phyloP scores from a whole-genome alignment of 371 early-diverging fungal species.

The Chytridiales sp. region DNA sequence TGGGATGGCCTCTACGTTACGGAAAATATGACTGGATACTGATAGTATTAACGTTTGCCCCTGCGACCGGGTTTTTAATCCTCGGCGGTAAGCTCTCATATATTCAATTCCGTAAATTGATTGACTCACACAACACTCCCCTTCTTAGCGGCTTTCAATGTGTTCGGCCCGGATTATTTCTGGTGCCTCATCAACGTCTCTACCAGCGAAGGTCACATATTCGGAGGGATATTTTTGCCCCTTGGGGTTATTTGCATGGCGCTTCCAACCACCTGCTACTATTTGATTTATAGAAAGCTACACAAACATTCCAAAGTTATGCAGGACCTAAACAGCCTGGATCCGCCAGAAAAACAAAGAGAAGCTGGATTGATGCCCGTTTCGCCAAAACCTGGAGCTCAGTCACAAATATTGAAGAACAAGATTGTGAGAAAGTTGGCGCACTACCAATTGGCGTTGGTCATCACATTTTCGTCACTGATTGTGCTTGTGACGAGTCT shows the following conservation, averaged over 20 bases:
- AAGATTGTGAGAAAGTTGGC: no score
- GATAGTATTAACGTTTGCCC: slow-evolving; percentile 1
- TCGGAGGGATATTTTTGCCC: neutral
- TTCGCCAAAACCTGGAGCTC: neutral
- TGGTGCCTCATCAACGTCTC: slow-evolving; percentile 9
- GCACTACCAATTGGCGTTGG: slow-evolving; percentile 9
- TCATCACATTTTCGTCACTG: slow-evolving; percentile 13
- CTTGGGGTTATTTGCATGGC: slow-evolving; percentile 4
- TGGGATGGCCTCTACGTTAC: slow-evolving; percentile 6
- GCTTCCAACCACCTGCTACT: slow-evolving; percentile 6
- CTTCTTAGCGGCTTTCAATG: neutral
- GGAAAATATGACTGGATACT: slow-evolving; percentile 8
- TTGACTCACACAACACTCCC: neutral
- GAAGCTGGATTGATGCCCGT: neutral
- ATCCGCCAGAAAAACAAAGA: neutral
- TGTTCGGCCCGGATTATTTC: slow-evolving; percentile 6
- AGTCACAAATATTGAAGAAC: no score
- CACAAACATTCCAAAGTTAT: no score
- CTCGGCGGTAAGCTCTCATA: neutral
- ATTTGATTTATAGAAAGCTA: neutral
- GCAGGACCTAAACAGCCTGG: no score
- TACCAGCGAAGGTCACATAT: neutral
- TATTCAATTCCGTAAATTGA: no score
- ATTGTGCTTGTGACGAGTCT: no score
- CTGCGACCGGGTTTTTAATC: neutral